phyloP scores from a whole-genome alignment of 495 filamentous ascomycete species.

The Xylaria bambusicola region DNA sequence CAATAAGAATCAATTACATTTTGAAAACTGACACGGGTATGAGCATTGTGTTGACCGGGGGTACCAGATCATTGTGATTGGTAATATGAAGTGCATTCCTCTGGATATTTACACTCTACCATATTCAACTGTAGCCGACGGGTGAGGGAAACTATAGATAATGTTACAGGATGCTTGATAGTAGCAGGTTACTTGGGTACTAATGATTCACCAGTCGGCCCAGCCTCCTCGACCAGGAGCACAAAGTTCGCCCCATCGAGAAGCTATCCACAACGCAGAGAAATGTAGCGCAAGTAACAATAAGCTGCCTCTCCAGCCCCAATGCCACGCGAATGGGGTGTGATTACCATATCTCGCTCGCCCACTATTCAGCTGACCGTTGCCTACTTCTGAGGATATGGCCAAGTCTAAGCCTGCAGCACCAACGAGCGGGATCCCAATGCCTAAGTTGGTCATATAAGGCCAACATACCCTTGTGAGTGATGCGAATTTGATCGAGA shows the following conservation, averaged over 20 bases:
- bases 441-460: conserved; percentile 37
- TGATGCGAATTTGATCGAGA: conserved; percentile 44
- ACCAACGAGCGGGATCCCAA: conserved; percentile 37
- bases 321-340: conserved; percentile 26
- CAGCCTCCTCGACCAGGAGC: conserved; percentile 35
- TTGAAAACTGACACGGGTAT: too few species aligned
- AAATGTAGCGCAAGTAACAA: conserved; percentile 42
- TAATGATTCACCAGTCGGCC: conserved; percentile 35
- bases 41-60: too few species aligned
- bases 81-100: background rate
- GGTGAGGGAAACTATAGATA: background rate
- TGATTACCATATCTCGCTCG: conserved; percentile 13
- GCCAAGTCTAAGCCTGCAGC: conserved; percentile 45
- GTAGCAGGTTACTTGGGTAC: background rate
- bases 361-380: conserved; percentile 13
- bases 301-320: conserved; percentile 40
- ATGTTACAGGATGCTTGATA: background rate
- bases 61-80: too few species aligned
- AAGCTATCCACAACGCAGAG: conserved; percentile 38
- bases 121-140: background rate
- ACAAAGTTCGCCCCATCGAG: conserved; percentile 40
- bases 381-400: conserved; percentile 19
- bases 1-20: too few species aligned
- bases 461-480: conserved; percentile 48
- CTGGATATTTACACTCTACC: background rate